phyloP scores from a whole-genome alignment of 1,284 basidiomycete species.

The Sporisorium iseilematis-ciliati region DNA sequence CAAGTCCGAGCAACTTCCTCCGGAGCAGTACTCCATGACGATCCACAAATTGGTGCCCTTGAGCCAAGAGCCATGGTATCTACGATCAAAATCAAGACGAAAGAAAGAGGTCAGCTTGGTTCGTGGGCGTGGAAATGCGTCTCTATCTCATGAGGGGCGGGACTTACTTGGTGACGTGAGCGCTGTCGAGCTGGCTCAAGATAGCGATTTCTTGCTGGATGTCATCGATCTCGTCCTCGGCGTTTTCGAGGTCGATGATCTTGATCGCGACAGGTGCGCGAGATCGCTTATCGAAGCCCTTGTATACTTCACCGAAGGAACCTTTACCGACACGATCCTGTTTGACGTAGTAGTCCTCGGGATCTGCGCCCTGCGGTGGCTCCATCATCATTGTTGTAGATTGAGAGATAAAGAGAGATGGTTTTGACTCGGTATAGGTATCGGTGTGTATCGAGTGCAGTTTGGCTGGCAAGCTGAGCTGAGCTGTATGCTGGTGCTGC shows the following conservation, averaged over 20 bases:
- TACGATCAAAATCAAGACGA: slow-evolving; percentile 66
- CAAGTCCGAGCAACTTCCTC: slow-evolving; percentile 74
- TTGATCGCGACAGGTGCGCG: slow-evolving; percentile 77
- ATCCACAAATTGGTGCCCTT: slow-evolving; percentile 96
- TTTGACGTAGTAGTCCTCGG: slow-evolving; percentile 79
- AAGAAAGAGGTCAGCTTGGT: slow-evolving; percentile 1
- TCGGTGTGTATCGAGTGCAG: background rate
- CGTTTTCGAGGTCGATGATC: slow-evolving; percentile 98
- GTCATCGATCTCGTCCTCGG: slow-evolving; percentile 99
- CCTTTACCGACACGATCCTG: slow-evolving; percentile 84
- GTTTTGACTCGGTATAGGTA: background rate
- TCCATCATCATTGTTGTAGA: slow-evolving; percentile 26
- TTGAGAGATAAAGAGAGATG: background rate
- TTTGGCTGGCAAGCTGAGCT: background rate
- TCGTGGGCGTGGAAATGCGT: background rate
- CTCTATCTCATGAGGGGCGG: background rate
- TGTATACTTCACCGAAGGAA: slow-evolving; percentile 69
- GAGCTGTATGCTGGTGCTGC: slow-evolving; percentile 3
- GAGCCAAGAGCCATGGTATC: slow-evolving; percentile 94
- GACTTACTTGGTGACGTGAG: slow-evolving; percentile 86
- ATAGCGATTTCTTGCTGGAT: slow-evolving; percentile 99
- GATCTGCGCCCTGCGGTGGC: slow-evolving; percentile 59
- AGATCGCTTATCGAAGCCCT: slow-evolving; percentile 60
- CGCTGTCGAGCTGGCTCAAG: slow-evolving; percentile 94
- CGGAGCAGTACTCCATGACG: slow-evolving; percentile 90